Evolutionary conservation across 371 early-diverging fungal genomes (phyloP).

Genomic region (Amoeboaphelidium protococcarum): DNA sequence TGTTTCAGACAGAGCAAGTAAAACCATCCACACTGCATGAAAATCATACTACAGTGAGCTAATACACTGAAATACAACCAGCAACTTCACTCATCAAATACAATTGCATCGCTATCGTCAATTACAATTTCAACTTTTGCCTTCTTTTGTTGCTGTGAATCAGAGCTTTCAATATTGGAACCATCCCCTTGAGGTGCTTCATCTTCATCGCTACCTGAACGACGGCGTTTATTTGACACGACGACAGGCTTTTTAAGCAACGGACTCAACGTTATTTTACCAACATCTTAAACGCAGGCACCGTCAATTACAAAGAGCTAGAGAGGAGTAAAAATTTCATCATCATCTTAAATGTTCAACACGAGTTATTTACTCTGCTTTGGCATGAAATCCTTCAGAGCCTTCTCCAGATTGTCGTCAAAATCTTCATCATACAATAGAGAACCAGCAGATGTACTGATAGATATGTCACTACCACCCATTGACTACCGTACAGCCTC

Average conservation of each 20-base stretch:
- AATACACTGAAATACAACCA: no score
- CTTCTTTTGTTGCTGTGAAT: not conserved
- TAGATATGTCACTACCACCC: not conserved
- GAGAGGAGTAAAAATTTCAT: not conserved
- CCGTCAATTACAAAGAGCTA: not conserved
- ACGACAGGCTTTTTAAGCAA: not conserved
- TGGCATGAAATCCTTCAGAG: conserved; percentile 28
- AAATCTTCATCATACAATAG: conserved; percentile 70
- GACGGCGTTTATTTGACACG: not conserved
- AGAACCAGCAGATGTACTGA: not conserved
- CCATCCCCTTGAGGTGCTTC: not conserved
- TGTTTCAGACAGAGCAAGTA: no score
- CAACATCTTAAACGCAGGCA: not conserved
- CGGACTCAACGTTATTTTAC: not conserved
- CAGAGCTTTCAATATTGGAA: not conserved
- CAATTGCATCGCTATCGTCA: not conserved
- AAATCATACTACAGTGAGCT: no score
- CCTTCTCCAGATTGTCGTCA: conserved; percentile 38
- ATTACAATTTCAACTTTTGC: not conserved
- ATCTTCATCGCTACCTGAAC: not conserved
- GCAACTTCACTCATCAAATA: not conserved
- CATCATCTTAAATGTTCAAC: not conserved
- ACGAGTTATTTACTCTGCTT: conserved; percentile 13
- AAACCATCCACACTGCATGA: no score
- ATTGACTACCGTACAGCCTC: no score